Percentiles rank a stretch among this genome's conserved stretches.
These are phyloP conservation scores for Chernovozyma aurita DNA, from an alignment of 1,139 yeast species.

Conservation along the genomic window DNA sequence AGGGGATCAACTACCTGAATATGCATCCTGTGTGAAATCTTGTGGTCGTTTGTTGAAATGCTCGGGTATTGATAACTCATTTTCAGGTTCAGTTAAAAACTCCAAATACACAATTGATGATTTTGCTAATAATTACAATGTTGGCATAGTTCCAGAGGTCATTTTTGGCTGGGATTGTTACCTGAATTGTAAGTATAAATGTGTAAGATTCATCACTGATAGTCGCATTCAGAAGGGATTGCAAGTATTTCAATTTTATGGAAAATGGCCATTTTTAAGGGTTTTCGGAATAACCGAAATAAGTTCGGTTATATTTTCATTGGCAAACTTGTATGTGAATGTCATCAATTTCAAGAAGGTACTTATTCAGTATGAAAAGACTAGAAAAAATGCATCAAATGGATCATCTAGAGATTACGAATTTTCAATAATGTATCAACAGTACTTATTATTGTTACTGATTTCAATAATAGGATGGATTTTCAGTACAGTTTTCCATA, in stretches of 20 bases:
- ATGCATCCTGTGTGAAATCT: conserved; percentile 17
- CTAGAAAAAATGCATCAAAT: conserved; percentile 7
- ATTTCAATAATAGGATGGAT: conserved; percentile 37
- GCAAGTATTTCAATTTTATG: conserved; percentile 38
- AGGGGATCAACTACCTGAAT: conserved; percentile 30
- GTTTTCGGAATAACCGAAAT: conserved; percentile 38
- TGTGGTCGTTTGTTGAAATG: conserved; percentile 9
- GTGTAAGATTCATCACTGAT: conserved; percentile 35
- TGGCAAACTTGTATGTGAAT: conserved; percentile 36
- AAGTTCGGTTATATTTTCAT: conserved; percentile 32
- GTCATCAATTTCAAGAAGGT: conserved; percentile 27
- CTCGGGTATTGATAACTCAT: conserved; percentile 3
- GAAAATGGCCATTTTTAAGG: conserved; percentile 45
- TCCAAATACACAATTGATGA: conserved; percentile 11
- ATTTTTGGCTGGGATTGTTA: conserved; percentile 34
- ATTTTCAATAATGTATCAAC: conserved; percentile 25
- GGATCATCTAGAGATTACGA: conserved; percentile 6
- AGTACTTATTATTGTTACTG: conserved; percentile 26
- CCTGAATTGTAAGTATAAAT: conserved; percentile 39
- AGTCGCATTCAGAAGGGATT: conserved; percentile 15
- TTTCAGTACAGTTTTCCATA: conserved; percentile 37
- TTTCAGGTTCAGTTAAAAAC: neutral
- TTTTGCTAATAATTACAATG: conserved; percentile 11
- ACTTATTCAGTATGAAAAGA: conserved; percentile 21
- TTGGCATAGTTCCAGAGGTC: conserved; percentile 14